Conservation (phyloP, 495 filamentous ascomycete species). For the Xylaria acuta region DNA sequence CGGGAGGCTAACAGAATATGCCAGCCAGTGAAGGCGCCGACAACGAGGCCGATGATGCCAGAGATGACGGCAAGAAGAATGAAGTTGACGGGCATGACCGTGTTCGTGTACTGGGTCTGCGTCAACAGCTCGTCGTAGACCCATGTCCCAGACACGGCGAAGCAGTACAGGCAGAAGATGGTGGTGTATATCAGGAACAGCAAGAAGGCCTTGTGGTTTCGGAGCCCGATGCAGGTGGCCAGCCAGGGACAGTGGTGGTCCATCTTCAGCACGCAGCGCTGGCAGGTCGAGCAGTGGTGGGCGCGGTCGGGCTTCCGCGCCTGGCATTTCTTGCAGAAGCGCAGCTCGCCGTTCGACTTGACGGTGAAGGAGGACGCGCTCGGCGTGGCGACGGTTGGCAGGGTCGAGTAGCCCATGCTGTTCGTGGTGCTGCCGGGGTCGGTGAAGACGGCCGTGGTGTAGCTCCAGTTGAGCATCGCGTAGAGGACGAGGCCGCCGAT, state of each 20-base stretch:
- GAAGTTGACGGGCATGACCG: constrained; percentile 85
- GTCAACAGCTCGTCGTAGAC: constrained; percentile 81
- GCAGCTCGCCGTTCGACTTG: constrained; percentile 81
- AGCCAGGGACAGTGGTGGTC: constrained; percentile 99
- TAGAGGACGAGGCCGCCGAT: constrained; percentile 75
- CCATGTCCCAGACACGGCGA: constrained; percentile 73
- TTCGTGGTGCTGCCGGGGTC: constrained; percentile 73
- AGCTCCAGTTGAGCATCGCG: constrained; percentile 80
- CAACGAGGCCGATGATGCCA: constrained; percentile 88
- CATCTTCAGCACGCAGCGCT: constrained; percentile 96
- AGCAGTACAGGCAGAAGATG: constrained; percentile 83
- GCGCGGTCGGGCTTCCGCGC: constrained; percentile 91
- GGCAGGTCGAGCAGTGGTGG: constrained; percentile 94
- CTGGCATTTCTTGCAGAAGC: constrained; percentile 98
- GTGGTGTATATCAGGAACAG: constrained; percentile 92
- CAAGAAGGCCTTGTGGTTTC: constrained; percentile 94
- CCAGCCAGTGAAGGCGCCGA: constrained; percentile 91
- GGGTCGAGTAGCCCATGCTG: constrained; percentile 57
- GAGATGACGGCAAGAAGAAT: constrained; percentile 83
- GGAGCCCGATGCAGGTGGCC: constrained; percentile 90
- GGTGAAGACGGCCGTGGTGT: constrained; percentile 91
- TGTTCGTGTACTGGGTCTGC: constrained; percentile 64
- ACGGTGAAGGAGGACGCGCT: constrained; percentile 81
- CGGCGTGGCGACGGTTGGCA: constrained; percentile 54
- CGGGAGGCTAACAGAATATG: constrained; percentile 81